Percentiles rank a stretch among this genome's conserved stretches.
phyloP scores from a whole-genome alignment of 2,329 filamentous ascomycete species.

The Trichoderma atroviride region DNA sequence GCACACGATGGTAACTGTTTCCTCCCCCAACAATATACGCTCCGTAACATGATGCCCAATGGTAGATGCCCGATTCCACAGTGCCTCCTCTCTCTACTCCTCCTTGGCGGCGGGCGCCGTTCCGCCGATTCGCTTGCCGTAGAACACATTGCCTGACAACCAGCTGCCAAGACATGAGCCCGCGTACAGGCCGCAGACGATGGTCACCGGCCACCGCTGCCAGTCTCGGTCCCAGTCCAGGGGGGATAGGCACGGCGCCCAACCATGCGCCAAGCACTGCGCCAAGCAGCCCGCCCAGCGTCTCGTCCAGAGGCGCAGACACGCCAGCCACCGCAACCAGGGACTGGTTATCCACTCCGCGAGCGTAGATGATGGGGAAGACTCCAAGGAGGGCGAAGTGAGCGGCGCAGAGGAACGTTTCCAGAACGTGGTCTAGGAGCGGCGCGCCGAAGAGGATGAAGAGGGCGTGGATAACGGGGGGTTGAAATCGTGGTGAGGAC shows the following conservation, averaged over 20 bases:
- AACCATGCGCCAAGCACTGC: conserved; percentile 83
- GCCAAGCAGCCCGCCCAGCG: conserved; percentile 81
- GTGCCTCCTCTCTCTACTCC: conserved; percentile 33
- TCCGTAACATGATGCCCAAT: neutral
- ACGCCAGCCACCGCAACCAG: conserved; percentile 73
- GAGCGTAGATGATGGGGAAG: conserved; percentile 81
- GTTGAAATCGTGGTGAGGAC: conserved; percentile 71
- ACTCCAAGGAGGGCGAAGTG: conserved; percentile 80
- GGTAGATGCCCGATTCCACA: neutral
- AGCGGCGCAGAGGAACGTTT: conserved; percentile 78
- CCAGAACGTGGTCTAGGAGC: conserved; percentile 74
- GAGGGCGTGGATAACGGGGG: conserved; percentile 63
- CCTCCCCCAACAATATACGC: neutral
- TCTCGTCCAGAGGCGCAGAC: conserved; percentile 75
- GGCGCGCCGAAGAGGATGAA: conserved; percentile 92
- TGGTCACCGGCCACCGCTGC: conserved; percentile 97
- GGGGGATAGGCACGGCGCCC: conserved; percentile 88
- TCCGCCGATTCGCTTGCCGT: conserved; percentile 47
- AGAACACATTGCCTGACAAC: conserved; percentile 56
- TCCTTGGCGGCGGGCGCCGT: conserved; percentile 31
- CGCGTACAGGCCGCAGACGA: conserved; percentile 78
- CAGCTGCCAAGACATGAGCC: conserved; percentile 75
- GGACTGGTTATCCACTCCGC: conserved; percentile 71
- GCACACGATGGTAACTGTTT: neutral
- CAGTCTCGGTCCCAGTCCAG: conserved; percentile 99